Conservation (phyloP, 441 rosid genomes). For the Adansonia rubrostipa region DNA sequence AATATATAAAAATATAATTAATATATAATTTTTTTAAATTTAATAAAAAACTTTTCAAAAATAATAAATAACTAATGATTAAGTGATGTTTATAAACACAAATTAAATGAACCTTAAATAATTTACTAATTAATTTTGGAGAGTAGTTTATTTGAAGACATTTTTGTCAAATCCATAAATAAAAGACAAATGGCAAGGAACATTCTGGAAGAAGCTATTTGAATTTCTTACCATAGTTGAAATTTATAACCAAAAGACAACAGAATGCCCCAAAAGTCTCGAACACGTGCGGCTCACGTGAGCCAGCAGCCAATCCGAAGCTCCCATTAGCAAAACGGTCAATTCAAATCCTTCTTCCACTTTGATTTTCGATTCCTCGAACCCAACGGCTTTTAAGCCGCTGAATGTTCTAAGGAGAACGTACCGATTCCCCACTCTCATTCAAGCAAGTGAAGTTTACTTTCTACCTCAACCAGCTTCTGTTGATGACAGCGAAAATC, state of each 20-base stretch:
- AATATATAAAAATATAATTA: too few relatives aligned
- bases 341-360: too few relatives aligned
- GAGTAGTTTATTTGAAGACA: too few relatives aligned
- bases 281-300: background rate
- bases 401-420: background rate
- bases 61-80: too few relatives aligned
- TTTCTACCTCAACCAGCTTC: background rate
- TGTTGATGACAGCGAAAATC: background rate
- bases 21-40: too few relatives aligned
- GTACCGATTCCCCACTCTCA: background rate
- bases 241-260: background rate
- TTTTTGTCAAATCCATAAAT: too few relatives aligned
- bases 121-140: too few relatives aligned
- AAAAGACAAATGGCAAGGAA: background rate
- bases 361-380: background rate
- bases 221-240: background rate
- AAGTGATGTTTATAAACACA: too few relatives aligned
- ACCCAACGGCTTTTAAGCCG: background rate
- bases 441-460: background rate
- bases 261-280: background rate
- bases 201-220: background rate
- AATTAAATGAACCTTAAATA: too few relatives aligned
- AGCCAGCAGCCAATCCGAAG: background rate
- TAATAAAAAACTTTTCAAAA: too few relatives aligned
- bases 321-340: background rate